These are phyloP conservation scores for Triangularia setosa DNA, from an alignment of 2,329 filamentous ascomycete species.

Conservation along the genomic window DNA sequence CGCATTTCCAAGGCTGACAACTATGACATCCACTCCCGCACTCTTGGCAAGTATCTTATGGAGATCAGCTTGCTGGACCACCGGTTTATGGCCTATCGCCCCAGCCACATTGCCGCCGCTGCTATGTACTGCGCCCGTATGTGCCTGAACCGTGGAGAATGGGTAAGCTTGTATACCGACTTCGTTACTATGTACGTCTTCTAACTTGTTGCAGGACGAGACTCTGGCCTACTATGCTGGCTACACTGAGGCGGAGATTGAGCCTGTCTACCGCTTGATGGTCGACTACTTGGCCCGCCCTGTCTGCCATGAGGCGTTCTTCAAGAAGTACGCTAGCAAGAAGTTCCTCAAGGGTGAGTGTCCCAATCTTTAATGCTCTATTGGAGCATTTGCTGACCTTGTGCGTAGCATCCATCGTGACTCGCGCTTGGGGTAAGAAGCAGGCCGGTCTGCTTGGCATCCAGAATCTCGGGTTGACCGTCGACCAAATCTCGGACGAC, in stretches of 20 bases:
- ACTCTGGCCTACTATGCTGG: conserved; percentile 88
- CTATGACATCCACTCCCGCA: conserved; percentile 97
- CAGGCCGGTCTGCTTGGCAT: conserved; percentile 52
- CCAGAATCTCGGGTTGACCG: conserved; percentile 42
- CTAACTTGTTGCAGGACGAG: conserved; percentile 58
- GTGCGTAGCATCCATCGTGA: conserved; percentile 74
- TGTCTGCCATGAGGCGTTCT: conserved; percentile 93
- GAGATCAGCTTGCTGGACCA: conserved; percentile 96
- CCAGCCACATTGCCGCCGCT: conserved; percentile 85
- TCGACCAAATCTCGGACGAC: conserved; percentile 44
- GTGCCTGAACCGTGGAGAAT: conserved; percentile 85
- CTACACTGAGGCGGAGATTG: conserved; percentile 87
- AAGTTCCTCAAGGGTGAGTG: conserved; percentile 86
- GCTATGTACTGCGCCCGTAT: conserved; percentile 93
- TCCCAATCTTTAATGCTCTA: not conserved
- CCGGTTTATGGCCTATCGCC: conserved; percentile 83
- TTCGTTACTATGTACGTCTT: conserved; percentile 1
- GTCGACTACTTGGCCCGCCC: conserved; percentile 92
- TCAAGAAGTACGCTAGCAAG: conserved; percentile 99
- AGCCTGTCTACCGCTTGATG: conserved; percentile 90
- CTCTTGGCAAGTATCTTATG: conserved; percentile 94
- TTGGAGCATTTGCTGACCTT: conserved; percentile 22
- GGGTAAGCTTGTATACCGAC: conserved; percentile 58
- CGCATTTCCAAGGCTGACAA: conserved; percentile 99
- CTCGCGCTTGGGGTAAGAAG: conserved; percentile 90